Percentiles rank a stretch among this genome's conserved stretches.
Evolutionary conservation across 2,329 filamentous ascomycete genomes (phyloP).

Genomic region (Pseudopithomyces chartarum): DNA sequence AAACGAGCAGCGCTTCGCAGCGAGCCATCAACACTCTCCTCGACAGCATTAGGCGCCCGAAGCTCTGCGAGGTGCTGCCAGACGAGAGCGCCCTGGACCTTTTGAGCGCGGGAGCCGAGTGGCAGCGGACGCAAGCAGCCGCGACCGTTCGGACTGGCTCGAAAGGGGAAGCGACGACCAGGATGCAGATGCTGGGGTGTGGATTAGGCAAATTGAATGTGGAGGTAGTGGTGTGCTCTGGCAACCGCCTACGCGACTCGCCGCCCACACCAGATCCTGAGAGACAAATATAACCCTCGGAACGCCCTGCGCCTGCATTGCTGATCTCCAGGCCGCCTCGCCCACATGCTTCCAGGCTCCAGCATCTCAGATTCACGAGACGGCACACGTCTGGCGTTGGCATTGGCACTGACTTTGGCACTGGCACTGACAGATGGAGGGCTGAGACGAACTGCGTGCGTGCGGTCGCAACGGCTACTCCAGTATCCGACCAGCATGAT

Average conservation of each 20-base stretch:
- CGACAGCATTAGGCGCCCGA: constrained; percentile 10
- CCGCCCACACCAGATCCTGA: not conserved
- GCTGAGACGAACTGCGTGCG: constrained; percentile 31
- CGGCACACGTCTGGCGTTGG: constrained; percentile 6
- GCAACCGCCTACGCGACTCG: constrained; percentile 9
- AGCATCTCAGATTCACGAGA: not conserved
- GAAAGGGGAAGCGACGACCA: constrained; percentile 11
- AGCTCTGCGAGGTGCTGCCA: not conserved
- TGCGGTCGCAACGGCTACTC: constrained; percentile 21
- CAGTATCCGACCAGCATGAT: constrained; percentile 13
- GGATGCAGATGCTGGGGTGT: constrained; percentile 1
- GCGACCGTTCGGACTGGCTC: constrained; percentile 11
- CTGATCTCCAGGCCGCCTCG: not conserved
- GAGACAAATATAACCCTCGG: not conserved
- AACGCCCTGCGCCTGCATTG: not conserved
- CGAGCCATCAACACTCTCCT: constrained; percentile 7
- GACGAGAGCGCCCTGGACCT: not conserved
- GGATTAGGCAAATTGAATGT: constrained; percentile 19
- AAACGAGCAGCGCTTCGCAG: constrained; percentile 7
- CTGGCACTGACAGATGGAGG: constrained; percentile 13
- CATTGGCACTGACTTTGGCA: constrained; percentile 9
- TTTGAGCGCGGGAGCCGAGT: constrained; percentile 1
- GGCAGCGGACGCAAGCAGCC: constrained; percentile 1
- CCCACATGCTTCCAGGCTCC: no score
- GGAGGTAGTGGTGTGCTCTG: not conserved